phyloP scores from a whole-genome alignment of 1,139 yeast species.

The Saccharomyces pastorianus region DNA sequence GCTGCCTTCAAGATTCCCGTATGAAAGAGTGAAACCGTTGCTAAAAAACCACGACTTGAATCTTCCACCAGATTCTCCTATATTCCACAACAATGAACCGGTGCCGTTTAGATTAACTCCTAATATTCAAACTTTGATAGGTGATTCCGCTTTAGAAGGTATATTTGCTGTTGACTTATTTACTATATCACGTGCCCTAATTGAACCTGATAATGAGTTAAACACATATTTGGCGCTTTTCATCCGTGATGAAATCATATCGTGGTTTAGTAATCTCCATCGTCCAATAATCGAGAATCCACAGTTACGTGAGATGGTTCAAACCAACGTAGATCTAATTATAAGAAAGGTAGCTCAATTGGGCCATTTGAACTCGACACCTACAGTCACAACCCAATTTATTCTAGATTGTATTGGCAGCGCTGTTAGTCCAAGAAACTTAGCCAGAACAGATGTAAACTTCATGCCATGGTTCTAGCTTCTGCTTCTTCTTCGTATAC shows the following conservation, averaged over 20 bases:
- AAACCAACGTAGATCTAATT: conserved; percentile 79
- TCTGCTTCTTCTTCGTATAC: no score
- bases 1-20: conserved; percentile 66
- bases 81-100: conserved; percentile 86
- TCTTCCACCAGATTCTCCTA: conserved; percentile 67
- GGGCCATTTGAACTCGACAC: conserved; percentile 71
- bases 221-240: conserved; percentile 83
- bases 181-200: conserved; percentile 77
- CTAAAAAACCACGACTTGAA: conserved; percentile 50
- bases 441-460: conserved; percentile 88
- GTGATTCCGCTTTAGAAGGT: conserved; percentile 89
- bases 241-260: conserved; percentile 87
- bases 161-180: conserved; percentile 77
- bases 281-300: conserved; percentile 48
- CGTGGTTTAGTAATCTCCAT: conserved; percentile 89
- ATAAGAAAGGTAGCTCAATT: conserved; percentile 61
- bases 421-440: conserved; percentile 93
- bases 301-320: conserved; percentile 79
- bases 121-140: conserved; percentile 85
- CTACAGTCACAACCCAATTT: conserved; percentile 83
- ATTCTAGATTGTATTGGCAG: conserved; percentile 86
- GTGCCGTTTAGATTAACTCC: conserved; percentile 97
- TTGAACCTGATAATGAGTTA: conserved; percentile 85
- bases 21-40: conserved; percentile 29
- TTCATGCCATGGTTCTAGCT: conserved; percentile 83